A percentile compares a stretch with the other conserved stretches of the same genome.
Evolutionary conservation across 75 land plant species (phyloP).

Genomic region (Adiantum capillusveneris): DNA sequence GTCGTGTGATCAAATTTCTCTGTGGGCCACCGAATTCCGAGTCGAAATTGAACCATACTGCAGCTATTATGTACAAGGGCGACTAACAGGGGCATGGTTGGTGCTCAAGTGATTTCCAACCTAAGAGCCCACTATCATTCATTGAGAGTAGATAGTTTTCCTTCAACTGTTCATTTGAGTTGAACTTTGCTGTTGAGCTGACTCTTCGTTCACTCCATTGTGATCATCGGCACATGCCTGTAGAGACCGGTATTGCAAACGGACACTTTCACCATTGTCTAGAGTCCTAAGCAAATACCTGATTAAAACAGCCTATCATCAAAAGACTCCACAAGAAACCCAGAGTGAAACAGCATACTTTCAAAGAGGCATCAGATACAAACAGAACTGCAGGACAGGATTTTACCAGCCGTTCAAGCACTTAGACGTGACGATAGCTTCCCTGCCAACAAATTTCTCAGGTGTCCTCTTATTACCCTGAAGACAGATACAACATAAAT

Average conservation of each 20-base stretch:
- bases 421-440: slow-evolving; percentile 79
- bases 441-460: slow-evolving; percentile 86
- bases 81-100: too few relatives aligned
- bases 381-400: not conserved
- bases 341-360: not conserved
- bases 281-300: slow-evolving; percentile 86
- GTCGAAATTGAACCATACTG: too few relatives aligned
- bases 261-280: slow-evolving; percentile 73
- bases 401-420: slow-evolving; percentile 88
- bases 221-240: slow-evolving; percentile 21
- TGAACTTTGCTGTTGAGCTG: too few relatives aligned
- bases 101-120: too few relatives aligned
- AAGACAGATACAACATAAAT: slow-evolving; percentile 2
- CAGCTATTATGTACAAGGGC: too few relatives aligned
- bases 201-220: slow-evolving; percentile 20
- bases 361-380: not conserved
- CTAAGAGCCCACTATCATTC: too few relatives aligned
- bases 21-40: too few relatives aligned
- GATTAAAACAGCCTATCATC: slow-evolving; percentile 6
- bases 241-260: slow-evolving; percentile 79
- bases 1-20: too few relatives aligned
- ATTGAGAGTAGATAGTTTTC: too few relatives aligned
- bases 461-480: slow-evolving; percentile 91
- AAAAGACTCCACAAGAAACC: not conserved
- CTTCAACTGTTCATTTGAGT: too few relatives aligned